phyloP scores from a whole-genome alignment of 768 basidiomycete genomes.

The Ramaria sp. region DNA sequence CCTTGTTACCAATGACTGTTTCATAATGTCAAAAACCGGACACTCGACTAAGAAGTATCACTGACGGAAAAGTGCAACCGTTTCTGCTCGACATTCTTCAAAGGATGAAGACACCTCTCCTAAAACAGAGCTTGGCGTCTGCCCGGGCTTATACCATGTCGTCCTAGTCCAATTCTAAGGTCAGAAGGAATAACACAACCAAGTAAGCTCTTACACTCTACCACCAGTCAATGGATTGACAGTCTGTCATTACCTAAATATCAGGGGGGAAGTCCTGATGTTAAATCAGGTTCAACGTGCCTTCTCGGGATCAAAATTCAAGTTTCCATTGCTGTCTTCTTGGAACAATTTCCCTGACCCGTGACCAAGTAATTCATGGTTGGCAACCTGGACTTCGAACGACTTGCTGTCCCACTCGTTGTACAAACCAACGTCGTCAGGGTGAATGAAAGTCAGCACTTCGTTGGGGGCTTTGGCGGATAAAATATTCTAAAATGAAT shows the following conservation, averaged over 20 bases:
- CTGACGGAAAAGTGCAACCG: constrained; percentile 73
- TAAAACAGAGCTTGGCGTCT: constrained; percentile 71
- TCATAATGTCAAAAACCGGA: neutral
- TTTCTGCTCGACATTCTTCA: constrained; percentile 90
- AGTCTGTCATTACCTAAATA: constrained; percentile 31
- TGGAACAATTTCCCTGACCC: constrained; percentile 78
- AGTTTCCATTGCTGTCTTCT: constrained; percentile 61
- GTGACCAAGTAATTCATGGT: constrained; percentile 81
- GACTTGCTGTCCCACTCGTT: constrained; percentile 68
- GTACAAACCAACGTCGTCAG: constrained; percentile 64
- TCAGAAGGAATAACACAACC: neutral
- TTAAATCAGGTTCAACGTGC: constrained; percentile 18
- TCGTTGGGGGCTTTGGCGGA: constrained; percentile 82
- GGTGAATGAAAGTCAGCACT: constrained; percentile 72
- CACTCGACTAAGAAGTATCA: constrained; percentile 5
- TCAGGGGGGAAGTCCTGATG: constrained; percentile 11
- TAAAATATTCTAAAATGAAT: constrained; percentile 55
- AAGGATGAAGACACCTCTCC: constrained; percentile 85
- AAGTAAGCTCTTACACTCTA: constrained; percentile 40
- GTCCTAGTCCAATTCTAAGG: constrained; percentile 29
- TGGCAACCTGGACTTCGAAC: constrained; percentile 85
- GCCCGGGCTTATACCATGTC: constrained; percentile 84
- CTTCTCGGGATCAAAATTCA: constrained; percentile 73
- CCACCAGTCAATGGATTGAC: constrained; percentile 75
- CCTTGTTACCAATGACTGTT: constrained; percentile 60